These are phyloP conservation scores for Calonectria multiphialidica DNA, from an alignment of 2,329 filamentous ascomycete species.

Conservation along the genomic window DNA sequence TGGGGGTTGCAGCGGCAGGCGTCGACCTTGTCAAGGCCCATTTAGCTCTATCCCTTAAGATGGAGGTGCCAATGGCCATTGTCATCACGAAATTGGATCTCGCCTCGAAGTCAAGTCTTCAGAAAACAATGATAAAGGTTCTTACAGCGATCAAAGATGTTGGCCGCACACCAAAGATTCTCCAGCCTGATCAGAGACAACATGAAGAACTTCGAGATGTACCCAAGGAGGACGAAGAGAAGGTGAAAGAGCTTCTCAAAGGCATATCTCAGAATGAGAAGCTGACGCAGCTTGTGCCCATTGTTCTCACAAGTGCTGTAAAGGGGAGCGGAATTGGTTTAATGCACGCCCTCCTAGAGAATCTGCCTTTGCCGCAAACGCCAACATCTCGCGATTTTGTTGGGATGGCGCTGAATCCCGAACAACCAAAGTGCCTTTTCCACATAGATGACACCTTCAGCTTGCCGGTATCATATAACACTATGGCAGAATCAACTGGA, in stretches of 20 bases:
- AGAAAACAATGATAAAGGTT: conserved; percentile 78
- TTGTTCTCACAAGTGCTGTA: conserved; percentile 88
- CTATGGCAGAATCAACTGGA: conserved; percentile 29
- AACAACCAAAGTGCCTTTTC: conserved; percentile 77
- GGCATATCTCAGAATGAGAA: conserved; percentile 58
- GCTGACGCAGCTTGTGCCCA: conserved; percentile 74
- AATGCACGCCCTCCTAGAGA: conserved; percentile 83
- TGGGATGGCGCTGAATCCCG: conserved; percentile 67
- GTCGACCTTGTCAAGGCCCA: conserved; percentile 83
- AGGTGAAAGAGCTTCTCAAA: conserved; percentile 68
- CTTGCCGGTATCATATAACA: conserved; percentile 70
- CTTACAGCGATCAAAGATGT: conserved; percentile 82
- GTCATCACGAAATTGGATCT: conserved; percentile 93
- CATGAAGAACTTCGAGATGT: conserved; percentile 68
- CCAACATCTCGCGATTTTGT: conserved; percentile 67
- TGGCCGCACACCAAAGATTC: conserved; percentile 79
- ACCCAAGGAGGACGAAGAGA: conserved; percentile 65
- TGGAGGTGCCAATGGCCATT: conserved; percentile 82
- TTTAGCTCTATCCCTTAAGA: conserved; percentile 85
- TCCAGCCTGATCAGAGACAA: conserved; percentile 68
- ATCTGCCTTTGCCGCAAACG: conserved; percentile 75
- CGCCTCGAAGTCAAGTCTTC: conserved; percentile 79
- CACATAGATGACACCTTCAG: conserved; percentile 93
- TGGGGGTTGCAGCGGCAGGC: conserved; percentile 65
- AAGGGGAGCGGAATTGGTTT: conserved; percentile 85